Conservation (phyloP, 176 grass and related monocot species). For the Neostapfia colusana region DNA sequence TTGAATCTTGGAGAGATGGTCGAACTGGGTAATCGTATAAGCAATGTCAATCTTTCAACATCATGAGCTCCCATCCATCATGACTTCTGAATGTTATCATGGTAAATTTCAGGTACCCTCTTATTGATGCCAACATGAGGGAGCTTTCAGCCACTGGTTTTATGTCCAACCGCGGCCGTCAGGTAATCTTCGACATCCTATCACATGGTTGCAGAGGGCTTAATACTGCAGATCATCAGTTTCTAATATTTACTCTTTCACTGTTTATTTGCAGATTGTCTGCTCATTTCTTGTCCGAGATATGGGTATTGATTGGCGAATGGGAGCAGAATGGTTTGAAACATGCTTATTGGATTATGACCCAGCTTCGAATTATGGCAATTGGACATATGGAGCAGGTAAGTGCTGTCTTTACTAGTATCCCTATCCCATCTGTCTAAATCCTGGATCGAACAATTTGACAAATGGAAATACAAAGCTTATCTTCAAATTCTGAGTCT, state of each 20-base stretch:
- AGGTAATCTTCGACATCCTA: constrained; percentile 37
- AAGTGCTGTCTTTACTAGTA: constrained; percentile 10
- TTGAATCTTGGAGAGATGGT: constrained; percentile 84
- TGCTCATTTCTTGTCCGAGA: constrained; percentile 97
- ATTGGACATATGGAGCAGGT: constrained; percentile 98
- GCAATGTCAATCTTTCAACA: background rate
- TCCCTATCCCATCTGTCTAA: background rate
- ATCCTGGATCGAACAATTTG: background rate
- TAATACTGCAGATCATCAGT: background rate
- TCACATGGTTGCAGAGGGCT: background rate
- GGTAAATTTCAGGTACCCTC: constrained; percentile 64
- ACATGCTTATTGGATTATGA: constrained; percentile 89
- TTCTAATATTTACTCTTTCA: background rate
- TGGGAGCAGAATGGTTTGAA: constrained; percentile 95
- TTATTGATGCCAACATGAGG: constrained; percentile 97
- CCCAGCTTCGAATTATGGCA: constrained; percentile 92
- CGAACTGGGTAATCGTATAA: constrained; percentile 58
- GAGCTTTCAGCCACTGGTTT: constrained; percentile 77
- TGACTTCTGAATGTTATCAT: constrained; percentile 8
- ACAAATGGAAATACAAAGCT: constrained; percentile 10
- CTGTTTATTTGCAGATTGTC: constrained; percentile 61
- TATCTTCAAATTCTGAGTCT: background rate
- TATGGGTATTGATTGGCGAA: constrained; percentile 91
- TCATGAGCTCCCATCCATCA: background rate
- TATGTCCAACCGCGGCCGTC: constrained; percentile 88